phyloP scores from a whole-genome alignment of 495 filamentous ascomycete species.

The Chaetomium cochliodes region DNA sequence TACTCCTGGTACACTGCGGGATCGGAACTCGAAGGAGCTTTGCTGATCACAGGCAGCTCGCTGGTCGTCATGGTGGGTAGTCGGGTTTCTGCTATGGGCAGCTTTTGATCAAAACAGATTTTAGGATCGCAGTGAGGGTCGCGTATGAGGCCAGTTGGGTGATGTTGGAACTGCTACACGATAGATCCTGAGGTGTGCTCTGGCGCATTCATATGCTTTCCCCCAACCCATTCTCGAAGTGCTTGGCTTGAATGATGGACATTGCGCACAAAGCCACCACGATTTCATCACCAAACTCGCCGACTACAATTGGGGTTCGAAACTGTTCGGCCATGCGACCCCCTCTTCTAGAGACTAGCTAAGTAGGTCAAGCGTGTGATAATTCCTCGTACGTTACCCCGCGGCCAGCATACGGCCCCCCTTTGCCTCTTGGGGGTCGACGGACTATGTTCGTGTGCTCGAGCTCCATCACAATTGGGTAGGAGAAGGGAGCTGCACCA shows the following conservation, averaged over 20 bases:
- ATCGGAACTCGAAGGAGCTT: conserved; percentile 43
- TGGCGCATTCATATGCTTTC: not conserved
- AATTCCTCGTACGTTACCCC: not conserved
- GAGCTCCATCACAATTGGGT: not conserved
- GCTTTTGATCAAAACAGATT: not conserved
- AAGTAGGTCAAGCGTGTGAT: not conserved
- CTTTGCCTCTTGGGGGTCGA: not conserved
- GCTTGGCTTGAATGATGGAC: not conserved
- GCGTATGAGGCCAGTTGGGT: not conserved
- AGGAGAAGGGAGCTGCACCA: not conserved
- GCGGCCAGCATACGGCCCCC: not conserved
- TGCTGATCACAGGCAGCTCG: conserved; percentile 14
- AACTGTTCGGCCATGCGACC: no score
- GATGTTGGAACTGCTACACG: not conserved
- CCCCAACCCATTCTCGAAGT: not conserved
- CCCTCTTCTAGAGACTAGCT: not conserved
- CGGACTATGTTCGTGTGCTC: not conserved
- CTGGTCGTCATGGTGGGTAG: conserved; percentile 9
- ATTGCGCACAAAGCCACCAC: conserved; percentile 4
- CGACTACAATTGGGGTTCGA: conserved; percentile 8
- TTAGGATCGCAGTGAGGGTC: not conserved
- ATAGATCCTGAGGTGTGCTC: no score
- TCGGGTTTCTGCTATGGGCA: not conserved
- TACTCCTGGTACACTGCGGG: conserved; percentile 52
- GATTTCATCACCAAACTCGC: conserved; percentile 2